These are phyloP conservation scores for Daldinia decipiens DNA, from an alignment of 495 filamentous ascomycete genomes.

Conservation along the genomic window DNA sequence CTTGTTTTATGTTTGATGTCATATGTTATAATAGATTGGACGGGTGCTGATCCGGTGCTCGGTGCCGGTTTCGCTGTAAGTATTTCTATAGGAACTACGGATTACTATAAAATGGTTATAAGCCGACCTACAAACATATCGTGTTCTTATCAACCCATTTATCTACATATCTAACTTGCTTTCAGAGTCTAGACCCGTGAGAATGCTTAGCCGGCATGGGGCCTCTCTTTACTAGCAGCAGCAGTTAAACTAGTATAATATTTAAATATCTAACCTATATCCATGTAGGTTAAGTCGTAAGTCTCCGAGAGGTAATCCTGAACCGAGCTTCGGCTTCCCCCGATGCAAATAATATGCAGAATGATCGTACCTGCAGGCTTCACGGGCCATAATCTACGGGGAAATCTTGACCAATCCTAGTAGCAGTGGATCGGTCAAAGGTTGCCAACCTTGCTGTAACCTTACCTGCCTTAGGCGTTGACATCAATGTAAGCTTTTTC, in stretches of 20 bases:
- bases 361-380: slow-evolving; percentile 34
- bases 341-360: slow-evolving; percentile 3
- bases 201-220: not conserved
- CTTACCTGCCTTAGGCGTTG: slow-evolving; percentile 2
- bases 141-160: not conserved
- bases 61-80: not conserved
- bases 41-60: not conserved
- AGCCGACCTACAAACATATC: not conserved
- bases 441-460: slow-evolving; percentile 18
- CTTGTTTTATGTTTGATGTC: slow-evolving; percentile 7
- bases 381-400: slow-evolving; percentile 19
- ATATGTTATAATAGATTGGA: slow-evolving; percentile 15
- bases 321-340: slow-evolving; percentile 7
- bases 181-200: not conserved
- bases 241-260: not conserved
- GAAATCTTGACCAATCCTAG: slow-evolving; percentile 32
- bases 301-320: not conserved
- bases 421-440: slow-evolving; percentile 11
- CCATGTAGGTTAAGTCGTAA: not conserved
- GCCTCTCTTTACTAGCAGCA: not conserved
- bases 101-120: not conserved
- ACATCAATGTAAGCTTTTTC: slow-evolving; percentile 17
- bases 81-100: not conserved
- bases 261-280: not conserved
- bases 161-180: not conserved